phyloP scores from a whole-genome alignment of 2,329 filamentous ascomycete species.

The Claviceps pazoutovae region DNA sequence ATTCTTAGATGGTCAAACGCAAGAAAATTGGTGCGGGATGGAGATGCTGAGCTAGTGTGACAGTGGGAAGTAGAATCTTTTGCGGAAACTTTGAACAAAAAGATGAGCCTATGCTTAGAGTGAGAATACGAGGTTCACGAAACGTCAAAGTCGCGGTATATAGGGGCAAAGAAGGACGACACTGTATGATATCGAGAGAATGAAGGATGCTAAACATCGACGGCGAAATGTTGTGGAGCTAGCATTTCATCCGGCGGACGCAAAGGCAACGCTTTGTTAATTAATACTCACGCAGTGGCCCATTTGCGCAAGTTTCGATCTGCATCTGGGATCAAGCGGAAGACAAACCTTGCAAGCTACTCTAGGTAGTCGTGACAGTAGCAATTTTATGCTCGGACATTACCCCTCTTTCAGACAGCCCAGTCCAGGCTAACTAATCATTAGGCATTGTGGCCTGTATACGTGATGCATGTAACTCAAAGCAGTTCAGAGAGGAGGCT shows the following conservation, averaged over 20 bases:
- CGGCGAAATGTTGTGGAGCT: not conserved
- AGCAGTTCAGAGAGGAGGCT: not conserved
- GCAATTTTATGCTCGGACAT: too few species aligned
- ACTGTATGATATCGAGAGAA: not conserved
- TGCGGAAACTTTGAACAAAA: not conserved
- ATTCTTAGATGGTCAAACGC: slow-evolving; percentile 65
- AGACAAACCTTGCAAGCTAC: not conserved
- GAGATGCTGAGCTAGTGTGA: slow-evolving; percentile 46
- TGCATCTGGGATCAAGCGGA: not conserved
- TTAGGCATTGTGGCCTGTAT: too few species aligned
- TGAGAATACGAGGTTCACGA: not conserved
- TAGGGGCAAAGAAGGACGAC: not conserved
- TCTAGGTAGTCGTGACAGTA: not conserved
- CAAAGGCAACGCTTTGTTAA: not conserved
- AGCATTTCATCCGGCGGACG: not conserved
- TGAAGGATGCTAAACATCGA: not conserved
- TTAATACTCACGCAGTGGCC: not conserved
- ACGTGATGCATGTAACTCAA: not conserved
- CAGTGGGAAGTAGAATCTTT: not conserved
- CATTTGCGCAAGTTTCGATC: not conserved
- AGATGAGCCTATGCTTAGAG: not conserved
- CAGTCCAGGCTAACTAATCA: too few species aligned
- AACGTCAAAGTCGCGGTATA: not conserved
- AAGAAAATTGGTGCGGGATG: slow-evolving; percentile 41
- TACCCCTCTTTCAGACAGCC: too few species aligned